Conservation (phyloP, 2,329 filamentous ascomycete species). For the Fusarium sp. region DNA sequence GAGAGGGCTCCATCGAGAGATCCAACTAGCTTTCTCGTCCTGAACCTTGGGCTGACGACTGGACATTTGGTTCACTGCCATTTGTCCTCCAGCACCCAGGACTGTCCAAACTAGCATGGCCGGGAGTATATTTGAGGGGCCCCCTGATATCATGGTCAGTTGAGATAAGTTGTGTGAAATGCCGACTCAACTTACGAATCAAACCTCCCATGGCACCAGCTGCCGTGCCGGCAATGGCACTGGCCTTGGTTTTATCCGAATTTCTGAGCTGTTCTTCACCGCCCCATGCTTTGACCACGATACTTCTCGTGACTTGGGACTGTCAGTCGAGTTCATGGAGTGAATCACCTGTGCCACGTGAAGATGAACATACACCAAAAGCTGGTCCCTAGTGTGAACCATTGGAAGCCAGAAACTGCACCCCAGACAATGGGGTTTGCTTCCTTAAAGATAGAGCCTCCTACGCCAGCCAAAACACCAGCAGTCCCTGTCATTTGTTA, state of each 20-base stretch:
- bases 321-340: conserved; percentile 16
- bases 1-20: conserved; percentile 78
- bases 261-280: conserved; percentile 65
- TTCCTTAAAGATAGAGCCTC: conserved; percentile 78
- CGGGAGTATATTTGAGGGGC: conserved; percentile 64
- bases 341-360: background rate
- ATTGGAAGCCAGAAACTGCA: conserved; percentile 79
- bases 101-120: conserved; percentile 62
- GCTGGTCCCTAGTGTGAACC: conserved; percentile 80
- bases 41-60: conserved; percentile 39
- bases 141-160: conserved; percentile 54
- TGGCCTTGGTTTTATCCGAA: conserved; percentile 73
- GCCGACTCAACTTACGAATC: conserved; percentile 57
- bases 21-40: conserved; percentile 56
- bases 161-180: background rate
- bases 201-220: conserved; percentile 72
- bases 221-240: conserved; percentile 76
- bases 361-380: conserved; percentile 74
- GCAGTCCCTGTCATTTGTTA: conserved; percentile 61
- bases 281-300: conserved; percentile 61
- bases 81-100: conserved; percentile 55
- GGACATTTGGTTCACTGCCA: conserved; percentile 50
- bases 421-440: conserved; percentile 78
- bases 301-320: conserved; percentile 59
- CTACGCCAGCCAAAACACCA: conserved; percentile 74